phyloP scores from a whole-genome alignment of 1,284 basidiomycete species.

The Pholiota adiposa region DNA sequence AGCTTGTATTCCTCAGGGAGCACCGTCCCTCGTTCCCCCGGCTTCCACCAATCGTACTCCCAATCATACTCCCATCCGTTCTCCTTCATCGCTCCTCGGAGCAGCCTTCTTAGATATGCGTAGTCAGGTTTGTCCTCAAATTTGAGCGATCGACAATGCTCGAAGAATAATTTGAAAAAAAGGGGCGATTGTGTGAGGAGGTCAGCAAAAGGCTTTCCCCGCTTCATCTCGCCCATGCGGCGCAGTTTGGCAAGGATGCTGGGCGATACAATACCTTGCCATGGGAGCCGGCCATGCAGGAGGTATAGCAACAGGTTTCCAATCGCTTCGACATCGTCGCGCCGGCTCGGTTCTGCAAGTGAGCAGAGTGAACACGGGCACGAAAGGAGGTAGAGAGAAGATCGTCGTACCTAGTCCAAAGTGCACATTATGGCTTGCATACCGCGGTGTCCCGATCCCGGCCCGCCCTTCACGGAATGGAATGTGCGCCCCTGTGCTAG shows the following conservation, averaged over 20 bases:
- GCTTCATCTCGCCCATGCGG: not conserved
- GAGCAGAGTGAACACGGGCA: not conserved
- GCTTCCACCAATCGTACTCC: not conserved
- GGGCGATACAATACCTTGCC: not conserved
- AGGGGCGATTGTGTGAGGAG: not conserved
- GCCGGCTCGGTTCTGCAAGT: not conserved
- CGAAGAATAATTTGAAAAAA: not conserved
- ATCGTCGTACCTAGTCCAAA: not conserved
- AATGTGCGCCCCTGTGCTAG: not conserved
- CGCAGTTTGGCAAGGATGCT: not conserved
- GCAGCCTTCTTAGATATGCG: not conserved
- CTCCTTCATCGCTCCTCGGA: not conserved
- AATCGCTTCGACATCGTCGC: not conserved
- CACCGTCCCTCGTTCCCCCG: not conserved
- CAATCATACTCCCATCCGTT: not conserved
- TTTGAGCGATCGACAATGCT: not conserved
- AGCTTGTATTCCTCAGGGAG: not conserved
- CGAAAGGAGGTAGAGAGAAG: not conserved
- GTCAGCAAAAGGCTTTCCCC: not conserved
- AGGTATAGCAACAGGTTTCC: not conserved
- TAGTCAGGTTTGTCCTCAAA: not conserved
- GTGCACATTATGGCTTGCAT: not conserved
- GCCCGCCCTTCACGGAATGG: too few relatives aligned
- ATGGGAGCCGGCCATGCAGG: not conserved
- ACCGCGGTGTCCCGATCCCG: not conserved